Conservation (phyloP, 2,329 filamentous ascomycete species). For the Sporothrix inflata region DNA sequence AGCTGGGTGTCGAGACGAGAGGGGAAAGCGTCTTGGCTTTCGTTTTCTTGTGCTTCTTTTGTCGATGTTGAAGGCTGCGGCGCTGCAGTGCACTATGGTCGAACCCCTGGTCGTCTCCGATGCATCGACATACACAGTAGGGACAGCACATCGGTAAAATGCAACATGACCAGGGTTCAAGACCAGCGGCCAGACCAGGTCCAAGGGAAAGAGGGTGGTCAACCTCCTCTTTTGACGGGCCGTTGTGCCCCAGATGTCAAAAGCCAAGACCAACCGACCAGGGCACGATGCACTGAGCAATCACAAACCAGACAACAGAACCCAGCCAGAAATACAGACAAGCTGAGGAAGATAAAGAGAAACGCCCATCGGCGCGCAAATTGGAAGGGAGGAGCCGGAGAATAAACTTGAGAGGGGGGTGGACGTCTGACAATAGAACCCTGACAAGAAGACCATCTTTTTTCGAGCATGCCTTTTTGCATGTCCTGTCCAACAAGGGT, state of each 20-base stretch:
- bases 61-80: neutral
- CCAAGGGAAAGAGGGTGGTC: neutral
- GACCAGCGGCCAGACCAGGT: neutral
- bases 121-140: neutral
- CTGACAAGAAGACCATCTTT: neutral
- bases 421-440: neutral
- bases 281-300: neutral
- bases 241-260: neutral
- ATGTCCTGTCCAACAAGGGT: neutral
- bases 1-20: neutral
- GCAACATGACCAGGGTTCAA: neutral
- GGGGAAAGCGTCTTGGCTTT: conserved; percentile 2
- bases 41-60: neutral
- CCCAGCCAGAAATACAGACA: neutral
- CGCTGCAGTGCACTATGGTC: neutral
- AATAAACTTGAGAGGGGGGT: conserved; percentile 9
- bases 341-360: neutral
- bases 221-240: neutral
- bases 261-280: neutral
- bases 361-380: neutral
- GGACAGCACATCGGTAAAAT: neutral
- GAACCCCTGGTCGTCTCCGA: neutral
- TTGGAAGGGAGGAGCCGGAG: conserved; percentile 4
- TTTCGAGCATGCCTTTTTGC: neutral
- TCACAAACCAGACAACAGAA: neutral